Base-by-base conservation (phyloP, 2,329 filamentous ascomycete species). In the Fusarium anthophilum region DNA sequence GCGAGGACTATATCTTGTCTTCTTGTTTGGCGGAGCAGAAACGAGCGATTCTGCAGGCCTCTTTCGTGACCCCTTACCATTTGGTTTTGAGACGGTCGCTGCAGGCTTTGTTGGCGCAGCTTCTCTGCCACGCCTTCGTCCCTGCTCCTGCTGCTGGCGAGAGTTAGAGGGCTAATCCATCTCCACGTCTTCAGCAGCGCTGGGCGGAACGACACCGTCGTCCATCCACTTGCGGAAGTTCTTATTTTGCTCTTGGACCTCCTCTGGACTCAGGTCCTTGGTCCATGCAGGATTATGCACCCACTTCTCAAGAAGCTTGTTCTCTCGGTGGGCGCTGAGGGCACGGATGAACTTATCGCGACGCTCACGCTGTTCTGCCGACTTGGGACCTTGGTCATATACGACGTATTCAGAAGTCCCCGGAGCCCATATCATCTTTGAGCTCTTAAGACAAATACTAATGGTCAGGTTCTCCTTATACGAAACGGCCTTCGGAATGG, bases 271-370 rank as follows among this genome's bases (percentile, higher is more conserved):
- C 83, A 94, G 86, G 62, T 94, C 93, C 82, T 94, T 90, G 81
- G 97, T 87, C 83, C 95, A 96, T 71, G 93, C 89, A 68, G 92
- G 91, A 87, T 95, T 93, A 83, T 92, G 92, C 72, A 97, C 90
- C 82, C 94, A 86, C 87, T 96, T 96, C 87, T 96, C 92, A 72
- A 89, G 88, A 79, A 95, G 84, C 81, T 91, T 93, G 76, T 86
- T 86, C 72, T 93, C 88, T 30, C 94, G 92, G 83, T 93, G 90
- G 68, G 92, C 89, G 55, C 81, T 83, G 20, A 85, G 76, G 11
- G 82, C 81, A 80, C 88, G 88, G 85, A 93, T 81, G 75, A 85
- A 83, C 77, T 89, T 85, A 32, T 83, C 83, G 12, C 83, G 82
- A 32, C 83, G 79, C 66, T 86, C 84, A 37, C 88, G 89, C 77